Percentiles rank a stretch among this genome's conserved stretches.
These are phyloP conservation scores for Ophiostoma sp. DNA, from an alignment of 2,329 filamentous ascomycete genomes.

Conservation along the genomic window DNA sequence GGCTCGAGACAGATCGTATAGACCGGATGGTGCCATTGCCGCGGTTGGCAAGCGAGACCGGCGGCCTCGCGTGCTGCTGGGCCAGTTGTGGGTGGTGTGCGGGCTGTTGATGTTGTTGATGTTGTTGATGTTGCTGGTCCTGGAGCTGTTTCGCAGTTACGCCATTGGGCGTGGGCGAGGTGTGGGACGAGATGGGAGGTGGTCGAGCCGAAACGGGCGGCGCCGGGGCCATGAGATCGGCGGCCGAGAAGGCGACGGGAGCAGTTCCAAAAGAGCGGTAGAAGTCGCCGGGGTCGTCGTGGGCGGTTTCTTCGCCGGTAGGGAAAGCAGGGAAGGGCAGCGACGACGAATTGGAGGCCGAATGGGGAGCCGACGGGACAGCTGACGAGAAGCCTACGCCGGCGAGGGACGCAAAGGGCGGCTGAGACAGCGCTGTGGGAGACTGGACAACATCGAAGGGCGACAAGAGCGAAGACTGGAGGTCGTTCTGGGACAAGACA, in stretches of 20 bases:
- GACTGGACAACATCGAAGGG: constrained; percentile 13
- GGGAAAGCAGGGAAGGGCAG: constrained; percentile 11
- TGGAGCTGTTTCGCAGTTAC: constrained; percentile 34
- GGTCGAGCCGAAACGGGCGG: constrained; percentile 34
- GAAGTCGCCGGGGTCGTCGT: constrained; percentile 22
- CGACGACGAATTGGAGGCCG: not conserved
- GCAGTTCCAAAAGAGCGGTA: constrained; percentile 26
- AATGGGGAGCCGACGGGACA: not conserved
- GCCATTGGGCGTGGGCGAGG: constrained; percentile 21
- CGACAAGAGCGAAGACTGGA: constrained; percentile 18
- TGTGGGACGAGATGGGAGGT: not conserved
- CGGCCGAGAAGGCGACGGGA: constrained; percentile 15
- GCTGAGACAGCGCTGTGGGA: constrained; percentile 8
- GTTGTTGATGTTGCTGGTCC: constrained; percentile 25
- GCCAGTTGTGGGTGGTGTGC: not conserved
- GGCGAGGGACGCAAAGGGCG: constrained; percentile 13
- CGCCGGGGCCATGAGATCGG: constrained; percentile 38
- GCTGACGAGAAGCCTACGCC: not conserved
- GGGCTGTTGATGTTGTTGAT: not conserved
- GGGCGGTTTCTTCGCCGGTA: constrained; percentile 25
- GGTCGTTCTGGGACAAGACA: not conserved
- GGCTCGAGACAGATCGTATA: constrained; percentile 52
- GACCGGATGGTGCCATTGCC: constrained; percentile 39
- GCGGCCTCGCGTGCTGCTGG: constrained; percentile 33
- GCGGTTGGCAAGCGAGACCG: constrained; percentile 36